Conservation (phyloP, 176 grass and related monocot species). For the Coix lacrymajobi region DNA sequence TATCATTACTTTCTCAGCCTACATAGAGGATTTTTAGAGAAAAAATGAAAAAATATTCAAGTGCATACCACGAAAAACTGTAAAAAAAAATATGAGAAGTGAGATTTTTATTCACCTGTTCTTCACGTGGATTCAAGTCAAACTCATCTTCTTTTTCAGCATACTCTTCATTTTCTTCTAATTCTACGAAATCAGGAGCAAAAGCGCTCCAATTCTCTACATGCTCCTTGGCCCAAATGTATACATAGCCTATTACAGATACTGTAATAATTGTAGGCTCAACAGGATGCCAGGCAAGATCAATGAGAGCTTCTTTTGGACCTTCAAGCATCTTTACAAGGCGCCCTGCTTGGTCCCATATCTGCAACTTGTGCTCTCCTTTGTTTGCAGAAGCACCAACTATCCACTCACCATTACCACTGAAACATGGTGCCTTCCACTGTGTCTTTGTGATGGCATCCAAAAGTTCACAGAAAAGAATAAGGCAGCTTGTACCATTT, state of each 20-base stretch:
- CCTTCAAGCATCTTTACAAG: conserved; percentile 98
- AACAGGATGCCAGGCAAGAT: conserved; percentile 94
- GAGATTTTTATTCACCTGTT: conserved; percentile 42
- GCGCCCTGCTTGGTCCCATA: conserved; percentile 81
- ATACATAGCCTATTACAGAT: conserved; percentile 67
- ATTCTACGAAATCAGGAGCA: conserved; percentile 95
- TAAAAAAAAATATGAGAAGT: conserved; percentile 10
- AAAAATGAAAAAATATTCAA: conserved; percentile 16
- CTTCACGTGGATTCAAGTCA: conserved; percentile 71
- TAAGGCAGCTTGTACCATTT: conserved; percentile 62
- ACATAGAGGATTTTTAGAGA: conserved; percentile 31
- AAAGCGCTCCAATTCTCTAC: conserved; percentile 96
- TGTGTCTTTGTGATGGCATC: conserved; percentile 92
- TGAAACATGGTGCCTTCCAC: conserved; percentile 98
- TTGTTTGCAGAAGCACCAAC: conserved; percentile 95
- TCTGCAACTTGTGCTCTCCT: conserved; percentile 93
- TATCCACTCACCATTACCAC: conserved; percentile 96
- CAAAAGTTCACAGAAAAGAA: conserved; percentile 77
- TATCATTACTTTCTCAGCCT: conserved; percentile 73
- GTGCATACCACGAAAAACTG: conserved; percentile 25
- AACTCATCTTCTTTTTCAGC: conserved; percentile 92
- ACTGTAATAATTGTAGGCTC: conserved; percentile 75
- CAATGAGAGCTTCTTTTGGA: conserved; percentile 89
- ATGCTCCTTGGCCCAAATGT: conserved; percentile 92
- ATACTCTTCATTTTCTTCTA: conserved; percentile 98